phyloP scores from a whole-genome alignment of 2,329 filamentous ascomycete genomes.

The Aspergillus ochraceus region DNA sequence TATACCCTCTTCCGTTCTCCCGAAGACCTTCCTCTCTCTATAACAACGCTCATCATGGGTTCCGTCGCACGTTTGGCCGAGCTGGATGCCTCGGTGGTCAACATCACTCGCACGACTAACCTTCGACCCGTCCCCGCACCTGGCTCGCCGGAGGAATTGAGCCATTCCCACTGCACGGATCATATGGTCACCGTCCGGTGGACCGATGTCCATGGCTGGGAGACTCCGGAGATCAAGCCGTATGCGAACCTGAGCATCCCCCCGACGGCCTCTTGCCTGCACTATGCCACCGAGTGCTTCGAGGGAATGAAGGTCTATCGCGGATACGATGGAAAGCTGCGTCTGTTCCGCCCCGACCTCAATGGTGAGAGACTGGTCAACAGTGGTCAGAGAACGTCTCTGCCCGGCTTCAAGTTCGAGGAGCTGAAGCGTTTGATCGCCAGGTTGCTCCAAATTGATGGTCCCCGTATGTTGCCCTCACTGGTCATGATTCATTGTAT shows the following conservation, averaged over 20 bases:
- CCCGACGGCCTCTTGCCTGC: conserved; percentile 76
- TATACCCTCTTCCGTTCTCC: not conserved
- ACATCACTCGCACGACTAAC: conserved; percentile 37
- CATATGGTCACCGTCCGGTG: conserved; percentile 82
- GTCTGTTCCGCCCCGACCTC: conserved; percentile 73
- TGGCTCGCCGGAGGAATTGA: conserved; percentile 41
- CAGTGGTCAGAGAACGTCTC: conserved; percentile 63
- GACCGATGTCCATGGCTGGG: conserved; percentile 68
- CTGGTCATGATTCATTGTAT: no score
- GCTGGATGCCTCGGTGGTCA: conserved; percentile 42
- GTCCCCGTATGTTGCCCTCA: conserved; percentile 47
- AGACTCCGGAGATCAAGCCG: conserved; percentile 69
- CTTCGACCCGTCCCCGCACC: conserved; percentile 38
- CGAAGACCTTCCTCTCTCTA: not conserved
- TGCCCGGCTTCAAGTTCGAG: conserved; percentile 69
- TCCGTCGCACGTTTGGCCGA: conserved; percentile 33
- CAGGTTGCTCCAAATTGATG: conserved; percentile 69
- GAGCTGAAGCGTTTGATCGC: conserved; percentile 74
- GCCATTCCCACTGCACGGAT: conserved; percentile 63
- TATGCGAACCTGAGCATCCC: conserved; percentile 76
- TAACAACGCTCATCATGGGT: conserved; percentile 25
- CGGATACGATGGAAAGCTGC: conserved; percentile 67
- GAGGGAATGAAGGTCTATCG: conserved; percentile 78
- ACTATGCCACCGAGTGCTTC: conserved; percentile 91
- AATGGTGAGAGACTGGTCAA: conserved; percentile 67